A percentile compares a stretch with the other conserved stretches of the same genome.
Conservation (phyloP, 495 filamentous ascomycete genomes). For the Chaetomidium leptoderma region DNA sequence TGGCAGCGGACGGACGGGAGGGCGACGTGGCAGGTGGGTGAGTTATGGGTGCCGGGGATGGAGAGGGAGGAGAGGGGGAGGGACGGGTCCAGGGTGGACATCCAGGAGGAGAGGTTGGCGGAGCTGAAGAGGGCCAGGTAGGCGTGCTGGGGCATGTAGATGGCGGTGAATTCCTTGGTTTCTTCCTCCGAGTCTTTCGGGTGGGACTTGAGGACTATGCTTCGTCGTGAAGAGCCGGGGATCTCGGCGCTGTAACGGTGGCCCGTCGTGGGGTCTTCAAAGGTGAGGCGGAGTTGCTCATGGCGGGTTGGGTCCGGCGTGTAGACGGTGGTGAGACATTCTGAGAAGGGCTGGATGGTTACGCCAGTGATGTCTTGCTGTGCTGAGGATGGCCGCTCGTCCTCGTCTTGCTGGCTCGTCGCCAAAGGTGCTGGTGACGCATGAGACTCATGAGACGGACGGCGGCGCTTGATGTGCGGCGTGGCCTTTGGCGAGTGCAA, state of each 20-base stretch:
- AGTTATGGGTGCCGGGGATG: constrained; percentile 96
- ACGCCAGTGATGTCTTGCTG: constrained; percentile 33
- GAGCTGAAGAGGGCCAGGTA: constrained; percentile 75
- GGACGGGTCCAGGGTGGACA: constrained; percentile 63
- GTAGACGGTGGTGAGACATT: constrained; percentile 31
- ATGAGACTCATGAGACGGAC: constrained; percentile 25
- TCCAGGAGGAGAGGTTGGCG: constrained; percentile 71
- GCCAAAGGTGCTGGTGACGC: constrained; percentile 15
- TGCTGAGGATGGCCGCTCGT: constrained; percentile 12
- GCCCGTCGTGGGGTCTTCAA: constrained; percentile 32
- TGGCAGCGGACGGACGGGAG: constrained; percentile 94
- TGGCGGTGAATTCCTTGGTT: constrained; percentile 57
- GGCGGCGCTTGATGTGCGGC: constrained; percentile 49
- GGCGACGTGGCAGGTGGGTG: constrained; percentile 73
- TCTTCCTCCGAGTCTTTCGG: neutral
- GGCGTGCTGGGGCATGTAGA: constrained; percentile 61
- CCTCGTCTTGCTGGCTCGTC: constrained; percentile 18
- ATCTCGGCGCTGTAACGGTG: constrained; percentile 39
- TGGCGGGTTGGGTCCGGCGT: constrained; percentile 31
- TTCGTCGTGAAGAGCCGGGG: constrained; percentile 35
- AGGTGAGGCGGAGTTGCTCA: constrained; percentile 45
- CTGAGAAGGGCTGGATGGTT: constrained; percentile 39
- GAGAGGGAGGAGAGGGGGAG: constrained; percentile 73
- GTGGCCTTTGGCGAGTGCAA: constrained; percentile 34
- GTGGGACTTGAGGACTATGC: constrained; percentile 32